These are phyloP conservation scores for Hyaloperonospora brassicae DNA, from an alignment of 352 stramenopile species.

Conservation along the genomic window DNA sequence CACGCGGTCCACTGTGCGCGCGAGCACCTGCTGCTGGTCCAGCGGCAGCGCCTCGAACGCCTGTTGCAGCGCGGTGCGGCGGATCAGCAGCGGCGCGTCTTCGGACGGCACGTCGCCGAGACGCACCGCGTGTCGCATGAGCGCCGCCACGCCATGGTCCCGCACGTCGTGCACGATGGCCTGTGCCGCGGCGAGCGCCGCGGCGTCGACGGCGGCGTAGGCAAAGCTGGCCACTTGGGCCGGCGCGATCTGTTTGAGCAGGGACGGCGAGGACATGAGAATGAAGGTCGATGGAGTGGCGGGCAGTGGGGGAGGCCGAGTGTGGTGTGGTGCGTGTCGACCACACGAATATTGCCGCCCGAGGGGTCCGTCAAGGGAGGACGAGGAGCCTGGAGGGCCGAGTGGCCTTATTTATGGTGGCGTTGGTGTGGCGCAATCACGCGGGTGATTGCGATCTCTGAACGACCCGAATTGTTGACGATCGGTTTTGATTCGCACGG, in stretches of 20 bases:
- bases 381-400: too few species aligned
- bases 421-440: too few species aligned
- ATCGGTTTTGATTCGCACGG: too few species aligned
- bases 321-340: too few species aligned
- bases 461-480: too few species aligned
- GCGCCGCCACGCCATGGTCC: slow-evolving; percentile 30
- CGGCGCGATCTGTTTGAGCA: slow-evolving; percentile 64
- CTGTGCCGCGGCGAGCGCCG: slow-evolving; percentile 51
- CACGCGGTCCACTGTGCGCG: slow-evolving; percentile 87
- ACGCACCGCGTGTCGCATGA: slow-evolving; percentile 50
- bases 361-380: too few species aligned
- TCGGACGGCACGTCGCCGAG: slow-evolving; percentile 52
- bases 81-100: slow-evolving; percentile 43
- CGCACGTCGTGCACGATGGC: slow-evolving; percentile 68
- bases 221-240: slow-evolving; percentile 64
- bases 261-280: slow-evolving; percentile 1
- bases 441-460: too few species aligned
- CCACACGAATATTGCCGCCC: too few species aligned
- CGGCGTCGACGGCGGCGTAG: slow-evolving; percentile 68
- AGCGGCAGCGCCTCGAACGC: slow-evolving; percentile 76
- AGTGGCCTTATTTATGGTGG: too few species aligned
- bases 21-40: slow-evolving; percentile 73
- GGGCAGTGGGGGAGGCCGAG: too few species aligned
- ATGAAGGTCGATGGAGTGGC: too few species aligned
- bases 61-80: slow-evolving; percentile 54